Evolutionary conservation across 2,329 filamentous ascomycete genomes (phyloP), one percentile per base, ranked within the genome.

Genomic region (Fonsecaea nubica): DNA sequence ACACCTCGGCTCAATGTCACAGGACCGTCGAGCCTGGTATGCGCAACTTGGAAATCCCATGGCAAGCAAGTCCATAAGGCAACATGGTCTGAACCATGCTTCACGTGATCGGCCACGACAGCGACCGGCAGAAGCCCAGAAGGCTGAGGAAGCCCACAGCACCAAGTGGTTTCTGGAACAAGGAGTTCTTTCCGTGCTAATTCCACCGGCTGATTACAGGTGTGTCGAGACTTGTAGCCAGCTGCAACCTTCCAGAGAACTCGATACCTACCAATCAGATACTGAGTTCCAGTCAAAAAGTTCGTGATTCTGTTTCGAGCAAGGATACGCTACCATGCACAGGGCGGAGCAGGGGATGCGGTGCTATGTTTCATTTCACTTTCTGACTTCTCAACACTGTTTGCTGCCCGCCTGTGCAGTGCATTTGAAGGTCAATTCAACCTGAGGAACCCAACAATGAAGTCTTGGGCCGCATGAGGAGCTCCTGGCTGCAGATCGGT

Each of bases 1-100:
- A 9, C 8, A 42, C 45, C 45, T 50, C 21, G 45, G 45, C 21
- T 25, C 21, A 21, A 50, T 50, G 3, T 18, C 25, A 50, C 45
- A 9, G 9, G 40, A 40, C 38, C 8, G 18, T 3, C 15, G 40
- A 42, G 13, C 18, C 40, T 40, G n/a, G 40, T 10, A 25, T 50
- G 45, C 45, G 45, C 45, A 25, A 25, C 21, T 50, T 50, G 3
- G 45, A 50, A 50, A 50, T 50, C 45, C 45, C 21, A 42, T 50
- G 45, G 8, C 35, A 36, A 36, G 40, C 15, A 50, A 2, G 2
- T 21, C 6, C n/a, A 3, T 1, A 21, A 13, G 21, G 9, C 21
- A 25, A 21, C 45, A 50, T 50, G 25, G 25, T 9, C 45, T 3
- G 18, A 2, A 25, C 25, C 18, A 9, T 10, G 13, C 8, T 50